A percentile compares a stretch with the other conserved stretches of the same genome.
phyloP scores from a whole-genome alignment of 2,329 filamentous ascomycete genomes.

The Colletotrichum coccodes region DNA sequence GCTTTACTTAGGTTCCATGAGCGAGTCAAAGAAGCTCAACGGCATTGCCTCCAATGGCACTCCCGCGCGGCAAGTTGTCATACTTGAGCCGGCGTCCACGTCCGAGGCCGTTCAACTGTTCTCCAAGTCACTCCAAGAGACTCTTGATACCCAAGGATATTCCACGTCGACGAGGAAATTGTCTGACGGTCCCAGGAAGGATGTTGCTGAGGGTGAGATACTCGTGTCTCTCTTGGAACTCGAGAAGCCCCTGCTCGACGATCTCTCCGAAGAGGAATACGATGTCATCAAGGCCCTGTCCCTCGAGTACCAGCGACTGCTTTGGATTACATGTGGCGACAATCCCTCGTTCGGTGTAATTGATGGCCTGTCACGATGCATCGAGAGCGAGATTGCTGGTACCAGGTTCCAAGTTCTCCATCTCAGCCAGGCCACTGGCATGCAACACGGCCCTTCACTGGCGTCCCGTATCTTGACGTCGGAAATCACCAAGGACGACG shows the following conservation, averaged over 20 bases:
- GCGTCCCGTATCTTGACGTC: neutral
- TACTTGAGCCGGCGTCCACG: neutral
- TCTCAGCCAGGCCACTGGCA: neutral
- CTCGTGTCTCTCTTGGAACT: neutral
- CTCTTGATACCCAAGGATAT: neutral
- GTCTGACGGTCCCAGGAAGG: slow-evolving; percentile 16
- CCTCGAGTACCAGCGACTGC: neutral
- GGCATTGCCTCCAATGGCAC: neutral
- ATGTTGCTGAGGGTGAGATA: slow-evolving; percentile 8
- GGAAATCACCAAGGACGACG: neutral
- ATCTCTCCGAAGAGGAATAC: neutral
- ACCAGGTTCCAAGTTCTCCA: neutral
- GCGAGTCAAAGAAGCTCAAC: neutral
- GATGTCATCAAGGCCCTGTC: neutral
- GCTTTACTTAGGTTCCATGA: neutral
- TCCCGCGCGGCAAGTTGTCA: neutral
- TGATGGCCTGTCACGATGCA: neutral
- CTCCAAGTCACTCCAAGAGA: neutral
- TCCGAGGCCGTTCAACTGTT: neutral
- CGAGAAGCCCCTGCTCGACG: neutral
- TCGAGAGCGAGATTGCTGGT: neutral
- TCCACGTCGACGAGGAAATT: slow-evolving; percentile 2
- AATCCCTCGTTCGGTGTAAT: neutral
- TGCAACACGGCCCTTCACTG: neutral
- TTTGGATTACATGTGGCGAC: neutral